Conservation (phyloP, 2,329 filamentous ascomycete genomes). For the Talaromyces sp. region DNA sequence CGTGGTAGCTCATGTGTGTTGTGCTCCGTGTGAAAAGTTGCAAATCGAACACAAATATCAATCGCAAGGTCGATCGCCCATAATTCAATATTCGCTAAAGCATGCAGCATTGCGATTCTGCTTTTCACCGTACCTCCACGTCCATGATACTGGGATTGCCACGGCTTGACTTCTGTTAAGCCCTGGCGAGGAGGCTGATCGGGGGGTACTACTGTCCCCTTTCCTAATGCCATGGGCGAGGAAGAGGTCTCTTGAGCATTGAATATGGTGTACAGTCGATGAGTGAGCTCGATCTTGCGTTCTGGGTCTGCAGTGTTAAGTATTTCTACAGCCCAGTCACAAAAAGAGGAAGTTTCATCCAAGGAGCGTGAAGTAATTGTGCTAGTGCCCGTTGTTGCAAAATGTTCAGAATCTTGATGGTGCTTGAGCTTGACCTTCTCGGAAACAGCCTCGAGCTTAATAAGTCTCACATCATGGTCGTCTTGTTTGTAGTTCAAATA, state of each 20-base stretch:
- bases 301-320: slow-evolving; percentile 46
- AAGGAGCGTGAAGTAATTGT: slow-evolving; percentile 31
- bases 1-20: slow-evolving; percentile 35
- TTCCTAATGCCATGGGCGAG: slow-evolving; percentile 43
- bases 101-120: slow-evolving; percentile 47
- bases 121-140: slow-evolving; percentile 45
- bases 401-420: slow-evolving; percentile 26
- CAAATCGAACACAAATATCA: slow-evolving; percentile 48
- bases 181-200: slow-evolving; percentile 43
- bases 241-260: slow-evolving; percentile 37
- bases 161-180: slow-evolving; percentile 38
- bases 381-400: slow-evolving; percentile 18
- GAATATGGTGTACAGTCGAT: slow-evolving; percentile 44
- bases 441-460: slow-evolving; percentile 42
- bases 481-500: slow-evolving; percentile 32
- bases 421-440: slow-evolving; percentile 46
- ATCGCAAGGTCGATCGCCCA: slow-evolving; percentile 50
- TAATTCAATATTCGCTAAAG: slow-evolving; percentile 49
- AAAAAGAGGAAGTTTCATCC: slow-evolving; percentile 43
- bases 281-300: slow-evolving; percentile 48
- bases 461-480: slow-evolving; percentile 27
- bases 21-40: slow-evolving; percentile 40
- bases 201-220: slow-evolving; percentile 36
- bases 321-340: slow-evolving; percentile 49
- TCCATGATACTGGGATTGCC: slow-evolving; percentile 41